phyloP scores from a whole-genome alignment of 805 yeast genomes.

The Metschnikowia colocasiae region DNA sequence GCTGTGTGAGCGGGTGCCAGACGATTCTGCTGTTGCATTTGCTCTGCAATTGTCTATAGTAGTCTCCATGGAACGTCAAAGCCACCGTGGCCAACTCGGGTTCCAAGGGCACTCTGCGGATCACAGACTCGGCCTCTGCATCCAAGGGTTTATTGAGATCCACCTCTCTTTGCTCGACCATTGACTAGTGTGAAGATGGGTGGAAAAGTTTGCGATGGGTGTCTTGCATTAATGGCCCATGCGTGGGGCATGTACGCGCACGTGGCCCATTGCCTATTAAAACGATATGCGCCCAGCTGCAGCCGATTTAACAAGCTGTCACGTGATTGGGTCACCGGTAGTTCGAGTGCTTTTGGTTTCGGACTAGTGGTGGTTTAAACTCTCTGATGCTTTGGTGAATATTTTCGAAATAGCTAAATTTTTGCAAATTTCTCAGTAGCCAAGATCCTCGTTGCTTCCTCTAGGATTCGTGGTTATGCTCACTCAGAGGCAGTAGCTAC shows the following conservation, averaged over 20 bases:
- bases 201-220: slow-evolving; percentile 4
- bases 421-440: no score
- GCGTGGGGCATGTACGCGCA: slow-evolving; percentile 6
- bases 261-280: neutral
- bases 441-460: no score
- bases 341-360: no score
- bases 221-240: neutral
- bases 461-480: no score
- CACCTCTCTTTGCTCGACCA: slow-evolving; percentile 49
- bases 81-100: slow-evolving; percentile 62
- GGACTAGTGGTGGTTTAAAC: no score
- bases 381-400: no score
- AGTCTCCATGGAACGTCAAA: slow-evolving; percentile 62
- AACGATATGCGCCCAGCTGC: no score
- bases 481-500: no score
- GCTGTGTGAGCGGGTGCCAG: slow-evolving; percentile 42
- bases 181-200: slow-evolving; percentile 10
- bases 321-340: no score
- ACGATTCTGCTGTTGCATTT: slow-evolving; percentile 43
- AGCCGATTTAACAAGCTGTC: no score
- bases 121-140: slow-evolving; percentile 47
- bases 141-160: slow-evolving; percentile 55
- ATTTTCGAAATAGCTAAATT: no score
- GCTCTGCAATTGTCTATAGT: slow-evolving; percentile 46
- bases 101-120: slow-evolving; percentile 44